Conservation (phyloP, 1,139 yeast genomes). For the Kluyveromyces sp. region DNA sequence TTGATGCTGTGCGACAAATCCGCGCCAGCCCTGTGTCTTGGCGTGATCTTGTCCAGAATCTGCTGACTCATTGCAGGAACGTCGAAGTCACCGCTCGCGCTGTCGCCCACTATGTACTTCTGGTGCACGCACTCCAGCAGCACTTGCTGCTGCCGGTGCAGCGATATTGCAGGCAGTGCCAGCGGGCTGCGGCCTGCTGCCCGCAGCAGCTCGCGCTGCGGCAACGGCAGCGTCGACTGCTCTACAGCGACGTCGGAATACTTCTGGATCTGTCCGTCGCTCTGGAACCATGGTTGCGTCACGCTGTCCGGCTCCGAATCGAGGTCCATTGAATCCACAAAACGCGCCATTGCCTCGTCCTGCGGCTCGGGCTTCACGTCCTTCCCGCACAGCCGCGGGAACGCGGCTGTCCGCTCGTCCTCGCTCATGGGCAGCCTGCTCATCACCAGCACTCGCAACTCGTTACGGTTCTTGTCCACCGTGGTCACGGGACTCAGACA, state of each 20-base stretch:
- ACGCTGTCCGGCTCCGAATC: slow-evolving; percentile 10
- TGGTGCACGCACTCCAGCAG: slow-evolving; percentile 25
- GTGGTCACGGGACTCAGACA: slow-evolving; percentile 45
- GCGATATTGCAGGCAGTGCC: slow-evolving; percentile 21
- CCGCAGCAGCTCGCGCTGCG: not conserved
- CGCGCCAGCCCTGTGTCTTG: not conserved
- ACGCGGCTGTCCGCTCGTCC: slow-evolving; percentile 61
- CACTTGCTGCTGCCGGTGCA: slow-evolving; percentile 24
- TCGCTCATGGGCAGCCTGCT: slow-evolving; percentile 67
- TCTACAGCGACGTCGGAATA: slow-evolving; percentile 2
- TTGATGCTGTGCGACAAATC: not conserved
- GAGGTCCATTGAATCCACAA: slow-evolving; percentile 23
- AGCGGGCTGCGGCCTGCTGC: slow-evolving; percentile 17
- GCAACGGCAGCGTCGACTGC: slow-evolving; percentile 7
- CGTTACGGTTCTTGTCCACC: slow-evolving; percentile 18
- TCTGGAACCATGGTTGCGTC: not conserved
- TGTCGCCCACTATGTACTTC: slow-evolving; percentile 11
- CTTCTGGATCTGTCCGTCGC: not conserved
- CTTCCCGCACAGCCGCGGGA: slow-evolving; percentile 43
- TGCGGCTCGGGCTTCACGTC: slow-evolving; percentile 15
- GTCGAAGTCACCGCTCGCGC: not conserved
- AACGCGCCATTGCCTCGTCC: slow-evolving; percentile 23
- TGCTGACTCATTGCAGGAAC: slow-evolving; percentile 4
- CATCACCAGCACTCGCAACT: slow-evolving; percentile 32
- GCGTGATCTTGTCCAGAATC: not conserved